These are phyloP conservation scores for Alopecurus myosuroides DNA, from an alignment of 176 grass and related monocot species.

Conservation along the genomic window DNA sequence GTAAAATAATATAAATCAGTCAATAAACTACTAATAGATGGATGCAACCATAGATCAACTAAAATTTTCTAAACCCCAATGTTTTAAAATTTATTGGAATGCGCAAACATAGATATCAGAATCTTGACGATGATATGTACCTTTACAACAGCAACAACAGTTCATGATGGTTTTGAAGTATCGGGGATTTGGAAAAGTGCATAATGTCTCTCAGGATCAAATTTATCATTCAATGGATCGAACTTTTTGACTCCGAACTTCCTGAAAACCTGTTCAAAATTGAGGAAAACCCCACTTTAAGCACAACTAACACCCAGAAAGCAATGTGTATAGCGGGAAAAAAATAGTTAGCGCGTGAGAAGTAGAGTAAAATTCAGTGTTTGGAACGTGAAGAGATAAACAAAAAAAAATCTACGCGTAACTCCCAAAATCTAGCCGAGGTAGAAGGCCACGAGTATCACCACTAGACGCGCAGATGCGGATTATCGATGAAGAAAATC, in stretches of 20 bases:
- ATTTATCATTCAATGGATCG: conserved; percentile 54
- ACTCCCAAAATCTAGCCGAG: no score
- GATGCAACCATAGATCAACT: neutral
- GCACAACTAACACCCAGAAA: neutral
- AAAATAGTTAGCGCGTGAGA: neutral
- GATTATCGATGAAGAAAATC: no score
- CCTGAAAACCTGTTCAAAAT: conserved; percentile 50
- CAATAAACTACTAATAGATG: neutral
- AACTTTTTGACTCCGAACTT: conserved; percentile 70
- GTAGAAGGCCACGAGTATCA: no score
- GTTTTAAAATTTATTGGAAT: neutral
- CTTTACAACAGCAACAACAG: conserved; percentile 61
- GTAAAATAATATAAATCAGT: neutral
- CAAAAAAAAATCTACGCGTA: no score
- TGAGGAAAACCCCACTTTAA: neutral
- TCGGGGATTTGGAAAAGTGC: conserved; percentile 60
- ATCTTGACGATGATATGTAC: conserved; percentile 10
- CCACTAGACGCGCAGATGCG: no score
- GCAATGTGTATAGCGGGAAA: neutral
- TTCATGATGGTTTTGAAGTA: conserved; percentile 41
- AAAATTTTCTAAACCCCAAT: neutral
- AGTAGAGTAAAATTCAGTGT: neutral
- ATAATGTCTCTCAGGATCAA: conserved; percentile 54
- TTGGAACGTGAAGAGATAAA: no score
- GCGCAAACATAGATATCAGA: neutral